phyloP scores from a whole-genome alignment of 768 basidiomycete genomes.

The Rhodotorula graminis region DNA sequence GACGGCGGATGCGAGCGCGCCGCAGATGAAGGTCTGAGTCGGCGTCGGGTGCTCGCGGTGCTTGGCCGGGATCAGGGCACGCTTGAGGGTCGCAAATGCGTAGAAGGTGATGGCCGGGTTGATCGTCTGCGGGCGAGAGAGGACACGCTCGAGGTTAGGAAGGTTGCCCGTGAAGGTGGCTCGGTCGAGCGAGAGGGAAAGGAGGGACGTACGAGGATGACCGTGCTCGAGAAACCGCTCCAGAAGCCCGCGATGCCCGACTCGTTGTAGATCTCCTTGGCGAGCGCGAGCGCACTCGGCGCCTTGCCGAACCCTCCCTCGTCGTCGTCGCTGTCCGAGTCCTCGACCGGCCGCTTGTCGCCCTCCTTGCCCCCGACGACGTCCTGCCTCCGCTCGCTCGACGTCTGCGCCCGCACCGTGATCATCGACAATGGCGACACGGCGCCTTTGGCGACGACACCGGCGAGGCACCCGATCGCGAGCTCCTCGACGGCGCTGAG shows the following conservation, averaged over 20 bases:
- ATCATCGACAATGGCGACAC: constrained; percentile 59
- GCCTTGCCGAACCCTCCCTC: constrained; percentile 25
- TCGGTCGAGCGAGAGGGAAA: too few species aligned
- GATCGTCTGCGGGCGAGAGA: constrained; percentile 41
- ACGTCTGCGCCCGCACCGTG: constrained; percentile 57
- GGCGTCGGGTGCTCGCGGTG: constrained; percentile 48
- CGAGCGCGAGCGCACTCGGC: constrained; percentile 42
- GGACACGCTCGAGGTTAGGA: not conserved
- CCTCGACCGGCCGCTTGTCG: constrained; percentile 30
- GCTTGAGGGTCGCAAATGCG: constrained; percentile 55
- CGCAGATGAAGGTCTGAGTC: constrained; percentile 57
- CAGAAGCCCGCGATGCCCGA: constrained; percentile 58
- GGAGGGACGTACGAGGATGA: constrained; percentile 49
- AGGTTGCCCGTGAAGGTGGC: not conserved
- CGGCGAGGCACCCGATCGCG: constrained; percentile 57
- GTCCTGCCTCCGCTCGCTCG: constrained; percentile 47
- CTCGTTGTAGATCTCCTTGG: constrained; percentile 53
- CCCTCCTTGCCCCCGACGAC: constrained; percentile 33
- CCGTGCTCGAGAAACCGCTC: constrained; percentile 56
- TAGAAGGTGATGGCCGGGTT: constrained; percentile 61
- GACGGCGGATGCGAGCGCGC: constrained; percentile 56
- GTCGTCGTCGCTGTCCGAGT: constrained; percentile 34
- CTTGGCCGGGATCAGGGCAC: constrained; percentile 46
- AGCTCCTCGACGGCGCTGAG: constrained; percentile 54
- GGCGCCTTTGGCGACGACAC: constrained; percentile 56